These are phyloP conservation scores for Termitomyces sp. DNA, from an alignment of 768 basidiomycete genomes.

Conservation along the genomic window DNA sequence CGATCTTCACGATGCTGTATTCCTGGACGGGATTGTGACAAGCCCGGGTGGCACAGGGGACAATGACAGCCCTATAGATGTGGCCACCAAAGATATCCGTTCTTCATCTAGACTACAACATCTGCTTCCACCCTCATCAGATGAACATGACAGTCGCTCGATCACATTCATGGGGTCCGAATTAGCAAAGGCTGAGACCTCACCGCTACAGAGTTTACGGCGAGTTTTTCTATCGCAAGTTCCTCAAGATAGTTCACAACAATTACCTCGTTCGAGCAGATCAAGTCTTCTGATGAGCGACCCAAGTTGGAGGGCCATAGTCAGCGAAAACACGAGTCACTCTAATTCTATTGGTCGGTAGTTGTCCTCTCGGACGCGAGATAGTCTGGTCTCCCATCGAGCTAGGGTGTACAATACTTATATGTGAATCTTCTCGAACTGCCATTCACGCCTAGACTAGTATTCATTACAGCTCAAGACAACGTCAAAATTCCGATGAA, in stretches of 20 bases:
- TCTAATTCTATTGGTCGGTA: no score
- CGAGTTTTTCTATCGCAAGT: not conserved
- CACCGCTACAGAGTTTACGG: not conserved
- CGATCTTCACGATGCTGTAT: not conserved
- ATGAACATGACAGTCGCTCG: not conserved
- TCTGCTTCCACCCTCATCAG: no score
- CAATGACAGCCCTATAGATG: not conserved
- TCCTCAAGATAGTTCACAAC: not conserved
- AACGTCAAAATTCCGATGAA: slow-evolving; percentile 16
- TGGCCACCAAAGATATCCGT: not conserved
- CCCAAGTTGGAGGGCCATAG: no score
- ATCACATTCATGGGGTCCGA: not conserved
- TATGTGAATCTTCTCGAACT: slow-evolving; percentile 1
- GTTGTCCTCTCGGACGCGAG: no score
- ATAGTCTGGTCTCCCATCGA: slow-evolving; percentile 17
- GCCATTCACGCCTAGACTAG: not conserved
- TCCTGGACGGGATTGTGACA: not conserved
- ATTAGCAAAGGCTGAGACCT: not conserved
- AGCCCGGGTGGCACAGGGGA: not conserved
- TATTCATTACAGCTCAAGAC: no score
- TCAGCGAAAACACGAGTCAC: not conserved
- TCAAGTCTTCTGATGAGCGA: no score
- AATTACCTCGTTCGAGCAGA: not conserved
- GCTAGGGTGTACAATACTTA: slow-evolving; percentile 24
- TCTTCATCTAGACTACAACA: not conserved